Base-by-base conservation (phyloP, 2,329 filamentous ascomycete genomes). In the Fusarium sp. region DNA sequence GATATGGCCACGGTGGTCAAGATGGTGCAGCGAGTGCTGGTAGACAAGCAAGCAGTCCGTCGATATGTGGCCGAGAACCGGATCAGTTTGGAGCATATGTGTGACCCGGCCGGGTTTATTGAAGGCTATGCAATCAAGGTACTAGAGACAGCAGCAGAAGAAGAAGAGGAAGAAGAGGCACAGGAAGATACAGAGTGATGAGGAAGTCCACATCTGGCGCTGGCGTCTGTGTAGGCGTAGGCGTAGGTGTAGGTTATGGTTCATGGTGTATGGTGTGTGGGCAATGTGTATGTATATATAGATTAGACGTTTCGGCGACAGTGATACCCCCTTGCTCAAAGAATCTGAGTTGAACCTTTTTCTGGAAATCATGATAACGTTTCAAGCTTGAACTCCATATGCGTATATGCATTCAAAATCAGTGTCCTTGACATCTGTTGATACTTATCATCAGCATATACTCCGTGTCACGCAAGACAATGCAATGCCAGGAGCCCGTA, bases 31-130 rank as follows among this genome's bases (percentile, higher is more conserved):
- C 79, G 84, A 20, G 84, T 89, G 30, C 80, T 78, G 26, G 74
- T 90, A 57, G 84, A 86, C 60, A 87, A 85, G 75, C 79, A 82
- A 33, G 83, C 81, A 5, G 81, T 96, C 7, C 83, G 89, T 71
- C 84, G 84, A 40, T 97, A 92, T 89, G 87, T 90, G 13, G 82
- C 84, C 47, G 80, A 79, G 56, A 85, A 93, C 72, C 81, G 82
- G 44, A 86, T 94, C 57, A 85, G 84, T 51, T 75, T 95, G 50
- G 85, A 87, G 53, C 86, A 85, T 72, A 85, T 89, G 2, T 92
- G 96, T 52, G 90, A 92, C 77, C 86, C 90, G 7, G 85, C 89
- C 2, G 93, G 92, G 1, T 97, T 97, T 70, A 79, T 90, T 8
- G 87, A 90, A 65, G 86, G 88, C 53, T 92, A 91, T 77, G 87